Evolutionary conservation across 345 rosid genomes (phyloP).

Genomic region (Euphorbia pulcherrima): DNA sequence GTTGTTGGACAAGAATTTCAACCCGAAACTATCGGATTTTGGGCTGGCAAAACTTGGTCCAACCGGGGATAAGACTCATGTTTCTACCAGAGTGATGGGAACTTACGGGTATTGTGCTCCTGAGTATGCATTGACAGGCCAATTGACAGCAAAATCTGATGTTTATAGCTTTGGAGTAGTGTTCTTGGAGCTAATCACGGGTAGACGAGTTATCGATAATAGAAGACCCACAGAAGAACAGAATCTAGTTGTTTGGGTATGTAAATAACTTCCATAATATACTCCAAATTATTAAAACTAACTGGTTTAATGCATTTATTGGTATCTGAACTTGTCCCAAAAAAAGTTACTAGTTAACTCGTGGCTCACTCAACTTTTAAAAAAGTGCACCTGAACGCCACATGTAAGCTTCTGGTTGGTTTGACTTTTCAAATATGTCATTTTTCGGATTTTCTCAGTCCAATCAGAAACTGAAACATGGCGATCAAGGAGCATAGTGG

Average conservation of each 20-base stretch:
- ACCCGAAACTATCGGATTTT: conserved; percentile 74
- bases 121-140: conserved; percentile 66
- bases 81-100: conserved; percentile 87
- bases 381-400: too few species aligned
- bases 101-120: conserved; percentile 84
- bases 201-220: conserved; percentile 70
- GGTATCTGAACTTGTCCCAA: too few species aligned
- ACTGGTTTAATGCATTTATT: too few species aligned
- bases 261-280: neutral
- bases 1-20: conserved; percentile 54
- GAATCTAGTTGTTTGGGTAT: conserved; percentile 67
- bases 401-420: too few species aligned
- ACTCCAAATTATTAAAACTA: neutral
- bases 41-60: conserved; percentile 87
- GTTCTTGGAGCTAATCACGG: conserved; percentile 72
- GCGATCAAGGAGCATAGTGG: too few species aligned
- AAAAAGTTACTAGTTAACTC: too few species aligned
- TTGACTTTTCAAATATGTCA: too few species aligned
- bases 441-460: too few species aligned
- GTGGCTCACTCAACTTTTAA: too few species aligned
- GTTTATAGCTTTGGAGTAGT: conserved; percentile 86
- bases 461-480: too few species aligned
- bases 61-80: conserved; percentile 59
- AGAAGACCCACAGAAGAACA: conserved; percentile 60
- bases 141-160: conserved; percentile 65